Percentiles rank a stretch among this genome's conserved stretches.
Evolutionary conservation across 176 grass and related monocot species (phyloP).

Genomic region (Aegilops umbellulata): DNA sequence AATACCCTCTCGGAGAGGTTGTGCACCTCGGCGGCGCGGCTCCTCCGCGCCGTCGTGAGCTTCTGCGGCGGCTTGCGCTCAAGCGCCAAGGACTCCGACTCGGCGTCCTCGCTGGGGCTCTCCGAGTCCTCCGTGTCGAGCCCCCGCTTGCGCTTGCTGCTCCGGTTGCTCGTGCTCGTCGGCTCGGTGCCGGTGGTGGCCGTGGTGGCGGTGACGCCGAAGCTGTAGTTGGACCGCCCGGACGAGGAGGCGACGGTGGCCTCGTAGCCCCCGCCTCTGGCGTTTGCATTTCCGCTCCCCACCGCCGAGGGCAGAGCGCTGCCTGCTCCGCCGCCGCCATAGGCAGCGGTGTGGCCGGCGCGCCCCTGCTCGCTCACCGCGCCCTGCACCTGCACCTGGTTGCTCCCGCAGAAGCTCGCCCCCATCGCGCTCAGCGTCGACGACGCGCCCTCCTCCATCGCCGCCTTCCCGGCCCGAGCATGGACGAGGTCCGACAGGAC

Average conservation of each 20-base stretch:
- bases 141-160: conserved; percentile 63
- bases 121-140: conserved; percentile 75
- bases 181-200: conserved; percentile 30
- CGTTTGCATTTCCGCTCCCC: conserved; percentile 38
- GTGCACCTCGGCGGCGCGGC: conserved; percentile 87
- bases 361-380: conserved; percentile 26
- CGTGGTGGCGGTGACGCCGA: conserved; percentile 4
- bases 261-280: conserved; percentile 15
- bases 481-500: conserved; percentile 36
- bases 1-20: conserved; percentile 91
- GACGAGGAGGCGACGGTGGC: conserved; percentile 40
- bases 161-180: conserved; percentile 60
- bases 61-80: conserved; percentile 47
- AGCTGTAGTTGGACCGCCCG: conserved; percentile 54
- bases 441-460: conserved; percentile 36
- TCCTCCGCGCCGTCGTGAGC: conserved; percentile 51
- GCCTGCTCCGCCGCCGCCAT: background rate
- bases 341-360: background rate
- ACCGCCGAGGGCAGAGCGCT: conserved; percentile 34
- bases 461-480: background rate
- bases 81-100: conserved; percentile 52
- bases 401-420: conserved; percentile 78
- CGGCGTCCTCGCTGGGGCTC: conserved; percentile 73
- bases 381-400: conserved; percentile 47
- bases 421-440: conserved; percentile 62